Base-by-base conservation (phyloP, 2,329 filamentous ascomycete species). In the Ascochyta clinopodiicola region DNA sequence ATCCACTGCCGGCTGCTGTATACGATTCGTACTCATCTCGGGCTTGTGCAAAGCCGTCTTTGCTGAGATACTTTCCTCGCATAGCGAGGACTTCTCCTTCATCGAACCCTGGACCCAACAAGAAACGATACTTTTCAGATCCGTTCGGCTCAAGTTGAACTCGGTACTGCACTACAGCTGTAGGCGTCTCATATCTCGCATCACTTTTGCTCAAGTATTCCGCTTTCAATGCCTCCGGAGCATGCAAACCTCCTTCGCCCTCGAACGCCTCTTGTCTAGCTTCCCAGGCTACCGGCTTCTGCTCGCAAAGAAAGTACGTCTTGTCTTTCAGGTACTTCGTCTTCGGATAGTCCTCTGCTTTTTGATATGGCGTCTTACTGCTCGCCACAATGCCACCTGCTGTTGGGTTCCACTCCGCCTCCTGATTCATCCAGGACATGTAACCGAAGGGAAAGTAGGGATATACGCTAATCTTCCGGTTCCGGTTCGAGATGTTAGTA, bases 361-460 rank as follows among this genome's bases (percentile, higher is more conserved):
- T 84, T 55, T 85, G 83, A 62, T 86, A 85, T 0, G 83, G 83
- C 1, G 82, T 84, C 56, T 84, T 79, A 63, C 80, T 79, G 68
- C 75, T 83, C 22, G 76, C 81, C 10, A 86, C 77, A 12, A 86
- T 75, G 22, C 80, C 83, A 21, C 75, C 74, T 19, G 84, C 74
- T 9, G 82, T 79, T 6, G 72, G 51, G 21, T 79, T 76, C 75
- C 81, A 85, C 59, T 82, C 80, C 32, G 80, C 82, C 29, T 81
- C 81, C 66, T 84, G 83, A 66, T 84, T 85, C 83, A 85, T 86
- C 83, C 83, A 85, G 13, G 83, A 85, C 81, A 84, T 84, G 71
- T 83, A 84, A n/a, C 83, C 83, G 48, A 85, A 78, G 32, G 82
- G 80, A 69, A 85, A 86, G 62, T 84, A 84, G 0, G 83, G 82